A percentile compares a stretch with the other conserved stretches of the same genome.
These are phyloP conservation scores for Nigrospora osmanthi DNA, from an alignment of 2,329 filamentous ascomycete genomes.

Conservation along the genomic window DNA sequence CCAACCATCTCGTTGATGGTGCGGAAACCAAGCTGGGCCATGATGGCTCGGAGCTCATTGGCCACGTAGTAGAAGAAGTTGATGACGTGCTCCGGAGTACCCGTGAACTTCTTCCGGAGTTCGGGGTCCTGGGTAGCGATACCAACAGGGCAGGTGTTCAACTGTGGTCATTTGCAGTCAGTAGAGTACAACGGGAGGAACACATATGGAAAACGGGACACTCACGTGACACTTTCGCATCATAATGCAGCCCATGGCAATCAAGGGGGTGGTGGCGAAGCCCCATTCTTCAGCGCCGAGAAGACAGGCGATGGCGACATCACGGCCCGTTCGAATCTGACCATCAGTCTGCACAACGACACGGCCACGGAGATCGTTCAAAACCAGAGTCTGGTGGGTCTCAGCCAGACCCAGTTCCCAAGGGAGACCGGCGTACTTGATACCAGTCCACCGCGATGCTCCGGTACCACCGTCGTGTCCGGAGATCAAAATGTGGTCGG, in stretches of 20 bases:
- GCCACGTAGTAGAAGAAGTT: conserved; percentile 99
- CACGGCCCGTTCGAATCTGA: conserved; percentile 84
- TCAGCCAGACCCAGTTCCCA: conserved; percentile 97
- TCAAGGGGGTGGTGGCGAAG: conserved; percentile 88
- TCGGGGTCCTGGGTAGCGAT: conserved; percentile 96
- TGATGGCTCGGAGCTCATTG: conserved; percentile 92
- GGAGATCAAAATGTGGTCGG: conserved; percentile 93
- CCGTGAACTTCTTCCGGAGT: conserved; percentile 85
- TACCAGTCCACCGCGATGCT: conserved; percentile 95
- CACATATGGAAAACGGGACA: neutral
- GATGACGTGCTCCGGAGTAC: conserved; percentile 91
- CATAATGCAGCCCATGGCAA: conserved; percentile 95
- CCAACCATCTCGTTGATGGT: conserved; percentile 98
- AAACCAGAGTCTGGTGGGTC: conserved; percentile 90
- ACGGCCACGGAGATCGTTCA: conserved; percentile 92
- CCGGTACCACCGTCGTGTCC: conserved; percentile 96
- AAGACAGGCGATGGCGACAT: conserved; percentile 89
- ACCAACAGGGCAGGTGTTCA: conserved; percentile 47
- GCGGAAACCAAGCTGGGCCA: conserved; percentile 91
- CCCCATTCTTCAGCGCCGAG: conserved; percentile 98
- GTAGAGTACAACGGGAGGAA: too few relatives aligned
- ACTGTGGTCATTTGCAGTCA: too few relatives aligned
- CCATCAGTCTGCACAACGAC: conserved; percentile 95
- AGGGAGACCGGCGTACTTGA: conserved; percentile 94
- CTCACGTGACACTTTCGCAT: conserved; percentile 67